Conservation (phyloP, 169 alveolate species). For the Cryptosporidium canis region DNA sequence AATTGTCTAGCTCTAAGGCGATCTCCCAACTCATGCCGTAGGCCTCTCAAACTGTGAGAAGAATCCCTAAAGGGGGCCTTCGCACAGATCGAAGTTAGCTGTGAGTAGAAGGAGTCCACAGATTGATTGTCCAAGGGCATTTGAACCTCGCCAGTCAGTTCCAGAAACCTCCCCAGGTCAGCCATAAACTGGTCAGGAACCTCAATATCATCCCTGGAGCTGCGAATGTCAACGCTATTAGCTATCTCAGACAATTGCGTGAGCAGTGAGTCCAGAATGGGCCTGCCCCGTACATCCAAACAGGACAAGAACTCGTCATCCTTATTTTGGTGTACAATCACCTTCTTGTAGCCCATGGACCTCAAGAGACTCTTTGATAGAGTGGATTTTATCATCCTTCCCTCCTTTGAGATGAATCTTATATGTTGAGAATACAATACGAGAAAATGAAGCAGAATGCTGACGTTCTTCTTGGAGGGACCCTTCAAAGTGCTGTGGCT, state of each 20-base stretch:
- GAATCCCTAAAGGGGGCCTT: neutral
- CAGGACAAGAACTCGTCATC: neutral
- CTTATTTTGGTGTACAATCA: neutral
- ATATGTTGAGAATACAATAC: neutral
- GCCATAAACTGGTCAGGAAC: no score
- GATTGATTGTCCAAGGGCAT: neutral
- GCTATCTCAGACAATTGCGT: neutral
- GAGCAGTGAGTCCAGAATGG: neutral
- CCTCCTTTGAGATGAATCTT: neutral
- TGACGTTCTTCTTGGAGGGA: neutral
- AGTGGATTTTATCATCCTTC: neutral
- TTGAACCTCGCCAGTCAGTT: neutral
- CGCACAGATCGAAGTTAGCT: neutral
- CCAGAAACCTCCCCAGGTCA: neutral
- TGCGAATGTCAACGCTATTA: no score
- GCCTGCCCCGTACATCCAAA: neutral
- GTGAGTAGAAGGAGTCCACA: neutral
- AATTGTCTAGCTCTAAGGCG: neutral
- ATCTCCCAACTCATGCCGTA: neutral
- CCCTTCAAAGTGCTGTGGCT: conserved; percentile 33
- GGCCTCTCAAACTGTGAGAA: neutral
- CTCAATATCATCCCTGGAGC: no score
- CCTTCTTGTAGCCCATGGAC: neutral
- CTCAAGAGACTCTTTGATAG: neutral
- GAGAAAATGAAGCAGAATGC: conserved; percentile 19